Conservation (phyloP, 306 rosid species). For the Mimosa pudica region DNA sequence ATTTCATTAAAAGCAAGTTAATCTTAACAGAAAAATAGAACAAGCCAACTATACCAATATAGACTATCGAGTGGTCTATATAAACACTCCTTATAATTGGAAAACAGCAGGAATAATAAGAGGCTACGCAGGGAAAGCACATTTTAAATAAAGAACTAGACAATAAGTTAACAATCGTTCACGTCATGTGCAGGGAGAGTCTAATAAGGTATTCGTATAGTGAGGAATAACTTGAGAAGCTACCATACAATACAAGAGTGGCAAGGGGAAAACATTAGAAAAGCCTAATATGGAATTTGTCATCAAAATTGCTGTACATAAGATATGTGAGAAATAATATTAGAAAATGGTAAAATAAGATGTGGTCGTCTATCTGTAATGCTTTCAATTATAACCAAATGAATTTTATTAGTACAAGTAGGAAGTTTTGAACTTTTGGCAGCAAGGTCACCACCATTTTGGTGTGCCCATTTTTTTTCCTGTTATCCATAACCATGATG, state of each 20-base stretch:
- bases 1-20: too few species aligned
- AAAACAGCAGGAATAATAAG: too few species aligned
- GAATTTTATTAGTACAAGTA: neutral
- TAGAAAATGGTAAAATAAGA: slow-evolving; percentile 11
- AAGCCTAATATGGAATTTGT: neutral
- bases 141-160: too few species aligned
- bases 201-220: too few species aligned
- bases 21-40: too few species aligned
- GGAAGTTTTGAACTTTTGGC: slow-evolving; percentile 10
- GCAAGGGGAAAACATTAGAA: neutral
- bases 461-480: neutral
- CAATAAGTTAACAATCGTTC: too few species aligned
- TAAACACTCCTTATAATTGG: too few species aligned
- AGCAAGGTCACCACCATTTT: slow-evolving; percentile 30
- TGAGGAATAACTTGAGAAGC: too few species aligned
- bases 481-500: slow-evolving; percentile 20
- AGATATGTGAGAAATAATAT: slow-evolving; percentile 23
- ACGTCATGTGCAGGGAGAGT: too few species aligned
- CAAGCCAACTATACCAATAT: too few species aligned
- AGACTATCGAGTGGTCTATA: too few species aligned
- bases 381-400: slow-evolving; percentile 2
- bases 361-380: neutral
- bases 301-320: slow-evolving; percentile 22
- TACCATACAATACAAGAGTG: neutral
- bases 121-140: too few species aligned